phyloP scores from a whole-genome alignment of 2,329 filamentous ascomycete genomes.

The Cladophialophora psammophila region DNA sequence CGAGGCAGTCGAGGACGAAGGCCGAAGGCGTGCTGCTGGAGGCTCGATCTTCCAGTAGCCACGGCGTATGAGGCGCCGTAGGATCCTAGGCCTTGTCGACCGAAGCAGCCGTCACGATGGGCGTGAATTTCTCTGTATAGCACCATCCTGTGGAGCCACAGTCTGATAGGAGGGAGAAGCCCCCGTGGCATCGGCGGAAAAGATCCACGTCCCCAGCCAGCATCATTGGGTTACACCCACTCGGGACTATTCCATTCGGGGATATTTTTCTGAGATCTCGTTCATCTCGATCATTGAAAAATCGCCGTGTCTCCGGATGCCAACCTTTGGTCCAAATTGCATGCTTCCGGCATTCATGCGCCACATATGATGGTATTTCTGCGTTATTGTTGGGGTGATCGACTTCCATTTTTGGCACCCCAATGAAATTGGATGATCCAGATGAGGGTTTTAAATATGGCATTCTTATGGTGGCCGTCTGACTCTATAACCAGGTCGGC shows the following conservation, averaged over 20 bases:
- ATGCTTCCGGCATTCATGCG: constrained; percentile 4
- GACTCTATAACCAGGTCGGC: constrained; percentile 4
- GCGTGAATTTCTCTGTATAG: too few relatives aligned
- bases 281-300: constrained; percentile 20
- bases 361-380: constrained; percentile 3
- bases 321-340: constrained; percentile 11
- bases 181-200: constrained; percentile 4
- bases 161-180: neutral
- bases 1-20: constrained; percentile 12
- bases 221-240: constrained; percentile 4
- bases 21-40: neutral
- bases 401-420: constrained; percentile 25
- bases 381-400: constrained; percentile 17
- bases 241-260: constrained; percentile 2
- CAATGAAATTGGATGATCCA: constrained; percentile 19
- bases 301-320: constrained; percentile 14
- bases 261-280: constrained; percentile 10
- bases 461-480: constrained; percentile 8
- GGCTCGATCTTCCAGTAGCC: neutral
- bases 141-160: neutral
- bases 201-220: constrained; percentile 4
- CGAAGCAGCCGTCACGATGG: too few relatives aligned
- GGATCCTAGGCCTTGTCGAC: too few relatives aligned
- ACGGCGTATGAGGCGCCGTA: too few relatives aligned
- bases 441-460: constrained; percentile 21